Evolutionary conservation across 345 rosid genomes (phyloP).

Genomic region (Salix dunnii): DNA sequence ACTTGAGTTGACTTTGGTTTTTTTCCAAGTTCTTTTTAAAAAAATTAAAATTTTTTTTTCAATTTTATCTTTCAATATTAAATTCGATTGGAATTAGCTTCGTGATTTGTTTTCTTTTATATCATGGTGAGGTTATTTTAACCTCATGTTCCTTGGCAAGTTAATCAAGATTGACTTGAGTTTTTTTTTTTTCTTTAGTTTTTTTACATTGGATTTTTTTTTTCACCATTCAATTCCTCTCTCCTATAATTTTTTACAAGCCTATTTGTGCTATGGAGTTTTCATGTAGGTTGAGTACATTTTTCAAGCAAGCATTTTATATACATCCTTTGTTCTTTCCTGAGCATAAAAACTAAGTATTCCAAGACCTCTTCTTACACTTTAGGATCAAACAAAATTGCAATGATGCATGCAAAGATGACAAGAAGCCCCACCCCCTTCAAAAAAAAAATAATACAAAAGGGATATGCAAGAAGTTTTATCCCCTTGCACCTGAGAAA

Average conservation of each 20-base stretch:
- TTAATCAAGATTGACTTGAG: too few species aligned
- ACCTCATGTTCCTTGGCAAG: too few species aligned
- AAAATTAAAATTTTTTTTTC: too few species aligned
- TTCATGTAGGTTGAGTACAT: not conserved
- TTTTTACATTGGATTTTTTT: too few species aligned
- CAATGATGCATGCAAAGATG: not conserved
- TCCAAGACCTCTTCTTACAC: not conserved
- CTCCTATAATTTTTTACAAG: not conserved
- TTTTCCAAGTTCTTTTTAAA: too few species aligned
- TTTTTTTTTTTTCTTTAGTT: too few species aligned
- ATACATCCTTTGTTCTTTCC: not conserved
- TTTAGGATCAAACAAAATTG: not conserved
- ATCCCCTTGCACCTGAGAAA: not conserved
- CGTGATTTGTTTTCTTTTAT: too few species aligned
- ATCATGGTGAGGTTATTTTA: too few species aligned
- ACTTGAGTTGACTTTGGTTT: accelerated
- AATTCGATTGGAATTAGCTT: too few species aligned
- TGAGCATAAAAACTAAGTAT: not conserved
- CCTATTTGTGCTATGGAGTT: not conserved
- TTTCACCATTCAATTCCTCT: not conserved
- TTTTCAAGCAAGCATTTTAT: not conserved
- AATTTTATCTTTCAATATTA: too few species aligned
- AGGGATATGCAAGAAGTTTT: not conserved
- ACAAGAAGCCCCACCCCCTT: not conserved
- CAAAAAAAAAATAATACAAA: not conserved